Conservation (phyloP, 371 early-diverging fungal genomes). For the Entomophthora muscae region DNA sequence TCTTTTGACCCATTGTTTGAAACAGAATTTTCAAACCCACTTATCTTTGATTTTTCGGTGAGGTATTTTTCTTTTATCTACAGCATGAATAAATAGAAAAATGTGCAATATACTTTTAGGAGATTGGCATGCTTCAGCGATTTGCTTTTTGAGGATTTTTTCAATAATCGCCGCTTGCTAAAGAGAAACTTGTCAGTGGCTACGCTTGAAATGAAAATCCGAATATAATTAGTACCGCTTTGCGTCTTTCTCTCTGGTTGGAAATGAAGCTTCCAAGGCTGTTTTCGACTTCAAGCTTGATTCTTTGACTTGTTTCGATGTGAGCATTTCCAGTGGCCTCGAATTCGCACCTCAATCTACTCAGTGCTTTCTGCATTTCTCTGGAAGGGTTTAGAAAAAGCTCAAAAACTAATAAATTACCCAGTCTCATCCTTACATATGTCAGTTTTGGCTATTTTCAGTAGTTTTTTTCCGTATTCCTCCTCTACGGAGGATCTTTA, state of each 20-base stretch:
- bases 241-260: constrained; percentile 58
- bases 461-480: constrained; percentile 63
- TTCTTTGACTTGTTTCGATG: constrained; percentile 53
- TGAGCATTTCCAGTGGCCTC: constrained; percentile 60
- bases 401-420: constrained; percentile 17
- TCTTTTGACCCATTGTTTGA: constrained; percentile 12
- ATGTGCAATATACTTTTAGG: constrained; percentile 5
- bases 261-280: constrained; percentile 54
- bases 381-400: constrained; percentile 15
- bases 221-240: constrained; percentile 20
- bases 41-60: constrained; percentile 19
- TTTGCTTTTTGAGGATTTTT: constrained; percentile 22
- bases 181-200: neutral
- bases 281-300: constrained; percentile 54
- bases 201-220: neutral
- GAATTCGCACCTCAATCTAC: constrained; percentile 52
- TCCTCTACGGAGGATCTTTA: constrained; percentile 65
- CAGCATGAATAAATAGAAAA: neutral
- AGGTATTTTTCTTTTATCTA: constrained; percentile 26
- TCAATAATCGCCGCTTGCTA: constrained; percentile 30
- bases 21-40: constrained; percentile 6
- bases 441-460: constrained; percentile 53
- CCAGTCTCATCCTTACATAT: constrained; percentile 79
- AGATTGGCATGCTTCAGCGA: constrained; percentile 11
- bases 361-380: constrained; percentile 41